Evolutionary conservation across 176 grass and related monocot species (phyloP), one percentile per base, ranked within the genome.

Genomic region (Zoysia pacifica): DNA sequence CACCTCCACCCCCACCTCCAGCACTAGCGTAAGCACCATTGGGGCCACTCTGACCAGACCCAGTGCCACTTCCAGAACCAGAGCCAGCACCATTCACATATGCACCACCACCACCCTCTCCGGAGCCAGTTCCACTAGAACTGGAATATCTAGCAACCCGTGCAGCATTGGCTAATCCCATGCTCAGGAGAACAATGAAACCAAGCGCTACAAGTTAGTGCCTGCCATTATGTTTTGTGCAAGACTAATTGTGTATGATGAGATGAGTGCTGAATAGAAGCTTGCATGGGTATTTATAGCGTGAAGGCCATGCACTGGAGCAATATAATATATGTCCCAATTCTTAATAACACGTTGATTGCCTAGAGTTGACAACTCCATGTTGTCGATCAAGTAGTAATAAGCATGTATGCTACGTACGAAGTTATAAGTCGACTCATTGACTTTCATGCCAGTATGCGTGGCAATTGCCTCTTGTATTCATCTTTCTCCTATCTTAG

Each of bases 81-180:
- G 58, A 74, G 0, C 80, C 80, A 3, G 60, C 63, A 3, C 76
- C 76, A 4, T 58, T 16, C n/a, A 1, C 39, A 11, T 68, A 56
- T 6, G 47, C 69, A 15, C 37, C 13, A 9, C 80, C 69, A 0
- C 19, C 47, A 0, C 80, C 80, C 0, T 7, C 45, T 6, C 38
- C 80, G 0, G 3, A 41, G 1, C 47, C 47, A 16, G 37, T 36
- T 48, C 78, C 78, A 2, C 70, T 13, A 5, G 67, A 16, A 8
- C 69, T 72, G 0, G 79, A 63, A 45, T 64, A 41, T 6, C 56
- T 73, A 16, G 46, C 38, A 18, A 82, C 79, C 48, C 80, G 51
- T 3, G 5, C 38, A 36, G 69, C 69, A 40, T 45, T 73, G 47
- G 37, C 46, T 82, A 82, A 10, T 35, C 58, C 58, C 19, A 61